Conservation (phyloP, 1,139 yeast genomes). For the Wickerhamiella infanticola region DNA sequence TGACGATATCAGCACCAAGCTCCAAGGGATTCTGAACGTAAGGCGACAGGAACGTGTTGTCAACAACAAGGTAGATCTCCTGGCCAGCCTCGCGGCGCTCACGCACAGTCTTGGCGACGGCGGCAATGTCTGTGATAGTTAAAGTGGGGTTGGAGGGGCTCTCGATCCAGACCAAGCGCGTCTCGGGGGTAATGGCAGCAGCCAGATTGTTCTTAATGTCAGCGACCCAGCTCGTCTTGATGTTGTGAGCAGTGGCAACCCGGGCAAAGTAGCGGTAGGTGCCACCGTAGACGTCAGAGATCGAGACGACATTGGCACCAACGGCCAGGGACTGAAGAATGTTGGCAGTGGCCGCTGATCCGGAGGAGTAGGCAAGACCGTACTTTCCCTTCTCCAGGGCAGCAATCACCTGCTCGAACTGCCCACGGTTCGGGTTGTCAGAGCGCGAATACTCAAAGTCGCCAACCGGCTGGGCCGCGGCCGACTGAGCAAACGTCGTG, state of each 20-base stretch:
- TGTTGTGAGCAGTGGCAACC: constrained; percentile 72
- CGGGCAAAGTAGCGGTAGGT: constrained; percentile 83
- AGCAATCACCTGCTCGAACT: constrained; percentile 69
- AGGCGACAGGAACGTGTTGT: constrained; percentile 89
- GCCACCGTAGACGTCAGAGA: constrained; percentile 88
- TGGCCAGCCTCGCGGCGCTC: constrained; percentile 30
- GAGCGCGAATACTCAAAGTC: constrained; percentile 76
- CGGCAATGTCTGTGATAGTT: constrained; percentile 33
- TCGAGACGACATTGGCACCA: constrained; percentile 61
- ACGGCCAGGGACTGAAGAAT: constrained; percentile 59
- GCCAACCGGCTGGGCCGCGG: constrained; percentile 67
- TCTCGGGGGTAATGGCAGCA: constrained; percentile 40
- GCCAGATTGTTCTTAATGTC: constrained; percentile 48
- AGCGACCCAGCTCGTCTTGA: constrained; percentile 51
- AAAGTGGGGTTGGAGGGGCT: constrained; percentile 83
- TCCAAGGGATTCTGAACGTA: constrained; percentile 73
- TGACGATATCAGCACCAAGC: constrained; percentile 76
- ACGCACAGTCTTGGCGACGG: constrained; percentile 39
- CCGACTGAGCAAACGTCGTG: constrained; percentile 71
- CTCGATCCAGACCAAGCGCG: constrained; percentile 73
- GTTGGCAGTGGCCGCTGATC: constrained; percentile 75
- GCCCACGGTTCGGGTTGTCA: constrained; percentile 77
- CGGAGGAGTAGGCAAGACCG: constrained; percentile 72
- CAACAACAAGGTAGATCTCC: constrained; percentile 55
- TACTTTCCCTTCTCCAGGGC: constrained; percentile 61